Base-by-base conservation (phyloP, 305 asterid species). In the Ilex paraguariensis region DNA sequence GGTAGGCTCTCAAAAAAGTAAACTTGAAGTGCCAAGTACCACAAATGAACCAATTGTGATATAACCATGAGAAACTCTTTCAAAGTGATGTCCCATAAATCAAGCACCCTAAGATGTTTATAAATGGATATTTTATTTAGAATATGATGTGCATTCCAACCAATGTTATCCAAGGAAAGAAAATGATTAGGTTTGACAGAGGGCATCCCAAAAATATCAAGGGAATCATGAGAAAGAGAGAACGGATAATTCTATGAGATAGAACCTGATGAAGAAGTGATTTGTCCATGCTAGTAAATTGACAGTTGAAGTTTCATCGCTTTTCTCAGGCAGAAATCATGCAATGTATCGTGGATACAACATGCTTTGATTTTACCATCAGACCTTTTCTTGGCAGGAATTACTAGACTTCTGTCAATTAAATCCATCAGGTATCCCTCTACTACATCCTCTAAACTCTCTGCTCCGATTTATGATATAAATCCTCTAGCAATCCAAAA, bases 401-500 rank as follows among this genome's bases (percentile, higher is more conserved):
- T 46, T 10, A 60, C 60, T 45, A 67, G 12, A 0, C 55, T 70
- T 28, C 60, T 54, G 0, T 9, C 3, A 6, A 60, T 39, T 49
- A 70, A 66, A 45, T 65, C 67, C 30, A 9, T 48, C 10, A 70
- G 28, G 58, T 45, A 65, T 4, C 2, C 55, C 31, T 65, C 61
- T 10, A 67, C 60, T 28, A 16, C 63, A 39, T 59, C 71, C 54
- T 66, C 71, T 52, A 60, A 60, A 32, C 36, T 17, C 61, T 28
- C 52, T n/a, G 60, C 14, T 17, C 50, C 14, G 2, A 14, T 39
- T 7, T 42, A n/a, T 21, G 28, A 8, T 33, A 71, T 46, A 40
- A 70, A 70, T 15, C 63, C 63, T 36, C 65, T 63, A 6, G 64
- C 67, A 10, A 71, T 40, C 71, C 71, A 71, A 16, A 71, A 54